Evolutionary conservation across 805 yeast species (phyloP), one percentile per base, ranked within the genome.

Genomic region (Tetrapisispora pingtungensis): DNA sequence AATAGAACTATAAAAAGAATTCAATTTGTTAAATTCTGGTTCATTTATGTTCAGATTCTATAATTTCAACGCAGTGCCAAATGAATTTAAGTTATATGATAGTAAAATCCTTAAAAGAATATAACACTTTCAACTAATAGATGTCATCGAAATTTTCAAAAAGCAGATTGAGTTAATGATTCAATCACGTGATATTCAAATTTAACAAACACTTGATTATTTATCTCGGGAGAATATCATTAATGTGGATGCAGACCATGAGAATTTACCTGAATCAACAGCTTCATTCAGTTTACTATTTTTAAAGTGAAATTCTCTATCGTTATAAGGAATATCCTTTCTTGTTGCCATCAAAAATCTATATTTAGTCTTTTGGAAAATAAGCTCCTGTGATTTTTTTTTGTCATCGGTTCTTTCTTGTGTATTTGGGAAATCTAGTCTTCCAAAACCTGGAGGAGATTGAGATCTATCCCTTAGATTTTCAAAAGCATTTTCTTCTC

Each of bases 371-470:
- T 66, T 71, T 30, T 63, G 57, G 34, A 56, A 53, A 4, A 70
- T 57, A 17, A 70, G 54, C 43, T 48, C 46, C 19, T 62, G 61
- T 5, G 69, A 59, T 43, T 62, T 59, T 15, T 47, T 46, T 49
- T 66, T 68, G 45, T 71, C 77, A 36, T 55, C 61, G 1, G 42
- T 52, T 12, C 64, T 57, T 50, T 79, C 77, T 47, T 76, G 83
- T 0, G 82, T 74, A 5, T 62, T 64, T 0, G 84, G 82, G 49
- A 80, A 78, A 42, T 77, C 84, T 20, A 78, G 65, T 33, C 77
- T 59, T 49, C 75, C 78, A 58, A 71, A 77, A 1, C 83, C 83
- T 0, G 79, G 79, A 1, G 83, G 84, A 1, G 76, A 67, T 3
- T 66, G 65, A 0, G 70, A 68, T 36, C 71, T 58, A 7, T 52